Evolutionary conservation across 306 rosid species (phyloP).

Genomic region (Castanospermum australe): DNA sequence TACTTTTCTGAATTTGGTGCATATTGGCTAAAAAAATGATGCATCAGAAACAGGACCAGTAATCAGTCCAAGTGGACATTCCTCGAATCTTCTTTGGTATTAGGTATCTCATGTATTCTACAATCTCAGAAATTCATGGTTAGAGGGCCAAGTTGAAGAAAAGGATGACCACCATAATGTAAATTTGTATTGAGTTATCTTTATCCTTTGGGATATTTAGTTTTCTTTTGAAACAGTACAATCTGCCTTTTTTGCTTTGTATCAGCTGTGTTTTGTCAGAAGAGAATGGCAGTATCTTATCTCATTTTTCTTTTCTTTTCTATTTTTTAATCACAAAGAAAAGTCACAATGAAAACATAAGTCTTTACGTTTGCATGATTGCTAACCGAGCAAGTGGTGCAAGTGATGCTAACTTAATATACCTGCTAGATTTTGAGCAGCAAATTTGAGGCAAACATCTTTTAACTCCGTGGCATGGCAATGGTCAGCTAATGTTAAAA

Average conservation of each 20-base stretch:
- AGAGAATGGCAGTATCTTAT: not conserved
- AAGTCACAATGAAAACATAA: not conserved
- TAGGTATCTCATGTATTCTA: not conserved
- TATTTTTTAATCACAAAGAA: not conserved
- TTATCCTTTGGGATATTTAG: not conserved
- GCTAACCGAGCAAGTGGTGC: not conserved
- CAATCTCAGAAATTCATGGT: not conserved
- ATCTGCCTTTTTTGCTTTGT: not conserved
- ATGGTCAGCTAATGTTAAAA: constrained; percentile 73
- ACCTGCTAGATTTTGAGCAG: constrained; percentile 88
- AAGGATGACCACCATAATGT: not conserved
- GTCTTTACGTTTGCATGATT: not conserved
- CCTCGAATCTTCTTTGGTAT: not conserved
- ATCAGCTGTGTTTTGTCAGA: not conserved
- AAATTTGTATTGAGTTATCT: not conserved
- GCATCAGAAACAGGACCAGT: not conserved
- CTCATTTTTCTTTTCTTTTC: not conserved
- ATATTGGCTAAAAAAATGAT: too few relatives aligned
- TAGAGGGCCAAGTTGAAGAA: not conserved
- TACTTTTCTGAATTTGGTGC: not conserved
- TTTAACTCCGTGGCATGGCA: constrained; percentile 69
- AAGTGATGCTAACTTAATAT: constrained; percentile 25
- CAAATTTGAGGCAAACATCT: constrained; percentile 78
- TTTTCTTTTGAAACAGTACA: not conserved
- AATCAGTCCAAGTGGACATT: not conserved